Conservation (phyloP, 179 eudicot genomes). For the Drosera spatulata region DNA sequence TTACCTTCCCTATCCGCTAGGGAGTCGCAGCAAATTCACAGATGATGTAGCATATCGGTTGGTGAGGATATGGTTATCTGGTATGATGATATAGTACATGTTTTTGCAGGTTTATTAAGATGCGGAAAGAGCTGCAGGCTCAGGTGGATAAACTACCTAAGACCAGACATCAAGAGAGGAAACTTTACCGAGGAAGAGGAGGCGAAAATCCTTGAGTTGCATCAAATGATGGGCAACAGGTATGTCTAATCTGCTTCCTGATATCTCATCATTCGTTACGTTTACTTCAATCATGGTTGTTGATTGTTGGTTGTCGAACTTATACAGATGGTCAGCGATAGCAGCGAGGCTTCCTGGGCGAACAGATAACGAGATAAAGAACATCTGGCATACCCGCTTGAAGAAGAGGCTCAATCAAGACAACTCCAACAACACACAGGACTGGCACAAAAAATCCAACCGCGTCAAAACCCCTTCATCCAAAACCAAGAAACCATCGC, state of each 20-base stretch:
- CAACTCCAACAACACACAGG: neutral
- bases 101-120: neutral
- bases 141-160: neutral
- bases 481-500: too few relatives aligned
- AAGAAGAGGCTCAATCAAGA: neutral
- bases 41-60: neutral
- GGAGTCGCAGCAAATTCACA: too few relatives aligned
- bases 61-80: neutral
- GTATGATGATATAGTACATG: neutral
- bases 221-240: neutral
- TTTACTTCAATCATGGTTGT: neutral
- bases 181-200: constrained; percentile 1
- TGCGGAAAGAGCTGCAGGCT: constrained; percentile 2
- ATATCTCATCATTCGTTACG: neutral
- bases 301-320: too few relatives aligned
- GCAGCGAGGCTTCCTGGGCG: neutral
- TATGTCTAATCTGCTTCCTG: neutral
- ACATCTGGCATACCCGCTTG: neutral
- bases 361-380: constrained; percentile 2
- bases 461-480: too few relatives aligned
- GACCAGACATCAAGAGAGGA: constrained; percentile 1
- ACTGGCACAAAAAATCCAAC: too few relatives aligned
- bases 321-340: neutral
- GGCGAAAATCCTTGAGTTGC: neutral
- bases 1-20: too few relatives aligned